phyloP scores from a whole-genome alignment of 129 eudicot genomes.

The Flaveria brownii region DNA sequence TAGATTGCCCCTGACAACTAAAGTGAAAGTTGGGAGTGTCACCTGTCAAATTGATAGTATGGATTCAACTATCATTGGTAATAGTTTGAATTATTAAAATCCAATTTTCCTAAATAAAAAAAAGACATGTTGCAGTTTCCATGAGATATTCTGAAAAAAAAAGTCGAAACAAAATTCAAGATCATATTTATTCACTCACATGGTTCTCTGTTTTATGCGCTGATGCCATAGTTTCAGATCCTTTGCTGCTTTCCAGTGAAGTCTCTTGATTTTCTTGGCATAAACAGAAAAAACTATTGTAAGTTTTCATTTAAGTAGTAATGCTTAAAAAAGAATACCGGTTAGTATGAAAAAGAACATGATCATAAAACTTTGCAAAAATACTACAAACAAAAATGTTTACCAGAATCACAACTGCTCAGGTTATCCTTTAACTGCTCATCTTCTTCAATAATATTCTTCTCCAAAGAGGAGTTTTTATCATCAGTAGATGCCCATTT shows the following conservation, averaged over 20 bases:
- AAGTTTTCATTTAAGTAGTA: not conserved
- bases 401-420: slow-evolving; percentile 41
- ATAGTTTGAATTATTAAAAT: no score
- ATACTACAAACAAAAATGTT: not conserved
- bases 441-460: slow-evolving; percentile 48
- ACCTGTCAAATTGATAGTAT: no score
- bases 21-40: no score
- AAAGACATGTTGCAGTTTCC: not conserved
- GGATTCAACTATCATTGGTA: no score
- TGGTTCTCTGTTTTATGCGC: slow-evolving; percentile 38
- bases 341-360: not conserved
- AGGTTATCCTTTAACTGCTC: slow-evolving; percentile 39
- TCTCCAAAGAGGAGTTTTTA: slow-evolving; percentile 31
- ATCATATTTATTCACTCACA: slow-evolving; percentile 47
- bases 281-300: slow-evolving; percentile 19
- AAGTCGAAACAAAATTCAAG: not conserved
- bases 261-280: slow-evolving; percentile 47
- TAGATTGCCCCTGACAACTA: no score
- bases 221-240: slow-evolving; percentile 41
- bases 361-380: slow-evolving; percentile 4
- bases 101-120: not conserved
- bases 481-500: slow-evolving; percentile 66
- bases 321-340: not conserved
- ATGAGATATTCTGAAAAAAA: not conserved
- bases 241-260: slow-evolving; percentile 28